Conservation (phyloP, 495 filamentous ascomycete species). For the Rhizodiscina lignyota region DNA sequence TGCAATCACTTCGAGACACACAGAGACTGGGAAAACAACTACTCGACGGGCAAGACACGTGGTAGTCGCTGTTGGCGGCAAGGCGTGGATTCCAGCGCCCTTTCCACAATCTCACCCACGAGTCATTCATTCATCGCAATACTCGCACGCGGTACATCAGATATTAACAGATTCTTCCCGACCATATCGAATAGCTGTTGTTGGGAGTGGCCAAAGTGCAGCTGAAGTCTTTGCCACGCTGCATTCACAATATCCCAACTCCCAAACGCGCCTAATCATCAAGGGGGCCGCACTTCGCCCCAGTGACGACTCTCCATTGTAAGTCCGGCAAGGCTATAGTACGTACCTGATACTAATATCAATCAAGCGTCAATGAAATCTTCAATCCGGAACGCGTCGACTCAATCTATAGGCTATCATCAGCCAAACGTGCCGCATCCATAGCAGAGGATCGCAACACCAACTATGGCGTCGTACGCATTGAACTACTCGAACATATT, state of each 20-base stretch:
- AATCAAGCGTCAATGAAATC: constrained; percentile 73
- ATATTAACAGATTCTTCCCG: constrained; percentile 38
- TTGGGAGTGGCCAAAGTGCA: constrained; percentile 82
- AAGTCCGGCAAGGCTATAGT: too few species aligned
- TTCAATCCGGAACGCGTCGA: constrained; percentile 81
- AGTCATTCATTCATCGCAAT: constrained; percentile 83
- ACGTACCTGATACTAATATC: too few species aligned
- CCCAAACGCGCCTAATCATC: constrained; percentile 60
- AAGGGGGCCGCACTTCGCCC: constrained; percentile 65
- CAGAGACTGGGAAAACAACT: constrained; percentile 30
- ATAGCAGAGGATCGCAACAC: constrained; percentile 55
- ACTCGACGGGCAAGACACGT: constrained; percentile 58
- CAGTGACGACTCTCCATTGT: constrained; percentile 94
- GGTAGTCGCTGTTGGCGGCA: constrained; percentile 71
- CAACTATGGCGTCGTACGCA: constrained; percentile 86
- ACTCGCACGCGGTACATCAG: constrained; percentile 42
- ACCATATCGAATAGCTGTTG: constrained; percentile 61
- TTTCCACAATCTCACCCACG: constrained; percentile 43
- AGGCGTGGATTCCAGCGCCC: constrained; percentile 53
- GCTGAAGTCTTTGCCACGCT: constrained; percentile 92
- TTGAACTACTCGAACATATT: constrained; percentile 71
- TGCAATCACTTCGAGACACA: constrained; percentile 35
- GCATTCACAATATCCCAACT: constrained; percentile 64
- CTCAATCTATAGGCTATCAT: constrained; percentile 45
- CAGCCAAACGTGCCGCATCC: constrained; percentile 41